These are phyloP conservation scores for Gremmenia infestans DNA, from an alignment of 2,329 filamentous ascomycete genomes.

Conservation along the genomic window DNA sequence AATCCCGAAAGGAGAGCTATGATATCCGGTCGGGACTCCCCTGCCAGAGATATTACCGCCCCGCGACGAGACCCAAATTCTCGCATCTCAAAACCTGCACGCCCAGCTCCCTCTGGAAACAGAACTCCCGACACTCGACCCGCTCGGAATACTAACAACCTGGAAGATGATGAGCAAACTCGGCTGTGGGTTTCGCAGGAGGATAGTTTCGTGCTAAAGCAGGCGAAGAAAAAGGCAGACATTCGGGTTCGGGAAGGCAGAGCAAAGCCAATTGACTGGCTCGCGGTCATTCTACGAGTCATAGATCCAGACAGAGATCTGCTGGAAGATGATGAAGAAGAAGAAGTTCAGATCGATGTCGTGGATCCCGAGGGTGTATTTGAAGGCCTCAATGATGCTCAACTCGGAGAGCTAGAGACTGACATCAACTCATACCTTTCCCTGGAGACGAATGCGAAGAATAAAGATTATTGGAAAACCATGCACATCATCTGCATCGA, in stretches of 20 bases:
- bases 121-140: slow-evolving; percentile 24
- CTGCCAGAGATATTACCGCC: slow-evolving; percentile 46
- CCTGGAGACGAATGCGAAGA: slow-evolving; percentile 72
- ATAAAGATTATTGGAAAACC: slow-evolving; percentile 88
- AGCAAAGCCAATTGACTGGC: slow-evolving; percentile 87
- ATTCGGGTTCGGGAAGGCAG: slow-evolving; percentile 89
- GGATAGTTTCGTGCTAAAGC: slow-evolving; percentile 91
- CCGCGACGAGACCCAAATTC: slow-evolving; percentile 51
- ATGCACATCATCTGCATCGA: slow-evolving; percentile 81
- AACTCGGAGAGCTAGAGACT: slow-evolving; percentile 71
- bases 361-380: slow-evolving; percentile 79
- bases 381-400: slow-evolving; percentile 59
- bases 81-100: slow-evolving; percentile 50
- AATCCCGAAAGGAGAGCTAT: slow-evolving; percentile 30
- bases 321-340: slow-evolving; percentile 76
- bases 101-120: slow-evolving; percentile 26
- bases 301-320: slow-evolving; percentile 80
- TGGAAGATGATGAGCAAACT: slow-evolving; percentile 70
- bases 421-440: slow-evolving; percentile 78
- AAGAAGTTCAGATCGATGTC: slow-evolving; percentile 67
- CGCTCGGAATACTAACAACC: slow-evolving; percentile 24
- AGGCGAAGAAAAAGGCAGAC: slow-evolving; percentile 96
- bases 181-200: slow-evolving; percentile 87
- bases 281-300: slow-evolving; percentile 84
- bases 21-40: slow-evolving; percentile 32